Conservation (phyloP, 2,329 filamentous ascomycete genomes). For the Xylaria sp. region DNA sequence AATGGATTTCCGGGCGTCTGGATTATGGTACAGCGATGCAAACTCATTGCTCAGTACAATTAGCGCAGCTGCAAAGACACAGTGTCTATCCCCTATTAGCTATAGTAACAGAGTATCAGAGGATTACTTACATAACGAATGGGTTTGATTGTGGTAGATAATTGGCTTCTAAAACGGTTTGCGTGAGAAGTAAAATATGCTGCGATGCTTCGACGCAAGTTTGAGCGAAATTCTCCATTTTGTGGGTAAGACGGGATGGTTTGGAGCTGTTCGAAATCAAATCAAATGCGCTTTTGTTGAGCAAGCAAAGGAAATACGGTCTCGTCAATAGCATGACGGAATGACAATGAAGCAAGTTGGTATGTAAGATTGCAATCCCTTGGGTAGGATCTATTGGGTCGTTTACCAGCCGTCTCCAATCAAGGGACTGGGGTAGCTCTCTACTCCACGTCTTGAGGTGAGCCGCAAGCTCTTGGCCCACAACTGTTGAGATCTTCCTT, state of each 20-base stretch:
- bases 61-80: slow-evolving; percentile 65
- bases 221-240: slow-evolving; percentile 60
- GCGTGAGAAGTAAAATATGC: slow-evolving; percentile 61
- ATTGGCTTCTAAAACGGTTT: slow-evolving; percentile 56
- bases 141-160: slow-evolving; percentile 65
- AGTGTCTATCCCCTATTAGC: slow-evolving; percentile 58
- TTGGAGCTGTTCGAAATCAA: slow-evolving; percentile 47
- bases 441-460: slow-evolving; percentile 64
- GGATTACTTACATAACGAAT: slow-evolving; percentile 63
- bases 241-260: slow-evolving; percentile 48
- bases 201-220: slow-evolving; percentile 63
- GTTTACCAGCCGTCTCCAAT: slow-evolving; percentile 61
- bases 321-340: slow-evolving; percentile 71
- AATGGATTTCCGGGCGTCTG: slow-evolving; percentile 55
- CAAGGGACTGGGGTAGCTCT: slow-evolving; percentile 59
- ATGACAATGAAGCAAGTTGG: slow-evolving; percentile 71
- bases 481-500: slow-evolving; percentile 66
- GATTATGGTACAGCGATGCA: slow-evolving; percentile 59
- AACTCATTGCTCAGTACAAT: slow-evolving; percentile 69
- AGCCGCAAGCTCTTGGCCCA: slow-evolving; percentile 67
- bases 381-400: slow-evolving; percentile 57
- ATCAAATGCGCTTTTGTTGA: slow-evolving; percentile 56
- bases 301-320: slow-evolving; percentile 71
- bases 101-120: neutral
- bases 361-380: slow-evolving; percentile 69